phyloP scores from a whole-genome alignment of 441 rosid genomes.

The Daphne laureola region DNA sequence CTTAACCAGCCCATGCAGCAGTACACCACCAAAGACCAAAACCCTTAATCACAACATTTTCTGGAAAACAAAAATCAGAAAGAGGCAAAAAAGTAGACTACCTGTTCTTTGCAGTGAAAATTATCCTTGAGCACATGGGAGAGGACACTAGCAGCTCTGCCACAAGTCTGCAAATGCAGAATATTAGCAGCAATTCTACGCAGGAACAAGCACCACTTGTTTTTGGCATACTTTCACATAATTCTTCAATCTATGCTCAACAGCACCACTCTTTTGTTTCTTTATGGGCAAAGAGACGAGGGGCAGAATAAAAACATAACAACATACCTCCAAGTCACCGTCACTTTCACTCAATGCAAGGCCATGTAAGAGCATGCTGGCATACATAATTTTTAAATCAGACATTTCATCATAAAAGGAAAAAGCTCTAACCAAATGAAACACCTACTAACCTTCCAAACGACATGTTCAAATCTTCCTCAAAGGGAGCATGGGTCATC shows the following conservation, averaged over 20 bases:
- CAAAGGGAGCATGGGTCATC: conserved; percentile 47
- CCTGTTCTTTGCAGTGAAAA: conserved; percentile 75
- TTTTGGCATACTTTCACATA: background rate
- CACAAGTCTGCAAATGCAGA: conserved; percentile 55
- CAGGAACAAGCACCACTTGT: conserved; percentile 6
- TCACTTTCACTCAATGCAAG: conserved; percentile 73
- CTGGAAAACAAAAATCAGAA: conserved; percentile 5
- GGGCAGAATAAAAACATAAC: background rate
- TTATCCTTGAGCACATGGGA: conserved; percentile 73
- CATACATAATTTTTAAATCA: conserved; percentile 13
- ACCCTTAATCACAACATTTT: too few relatives aligned
- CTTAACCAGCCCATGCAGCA: too few relatives aligned
- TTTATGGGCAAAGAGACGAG: too few relatives aligned
- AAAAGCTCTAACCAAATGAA: too few relatives aligned
- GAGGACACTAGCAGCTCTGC: conserved; percentile 89
- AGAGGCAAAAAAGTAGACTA: conserved; percentile 17
- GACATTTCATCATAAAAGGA: too few relatives aligned
- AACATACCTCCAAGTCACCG: conserved; percentile 78
- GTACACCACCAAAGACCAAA: too few relatives aligned
- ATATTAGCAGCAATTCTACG: conserved; percentile 12
- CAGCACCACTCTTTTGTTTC: too few relatives aligned
- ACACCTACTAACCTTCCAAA: conserved; percentile 65
- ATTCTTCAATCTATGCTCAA: background rate
- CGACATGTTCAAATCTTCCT: conserved; percentile 84
- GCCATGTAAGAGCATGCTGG: conserved; percentile 82